Percentiles rank a stretch among this genome's conserved stretches.
These are phyloP conservation scores for Diaporthe sp. DNA, from an alignment of 2,329 filamentous ascomycete species.

Conservation along the genomic window DNA sequence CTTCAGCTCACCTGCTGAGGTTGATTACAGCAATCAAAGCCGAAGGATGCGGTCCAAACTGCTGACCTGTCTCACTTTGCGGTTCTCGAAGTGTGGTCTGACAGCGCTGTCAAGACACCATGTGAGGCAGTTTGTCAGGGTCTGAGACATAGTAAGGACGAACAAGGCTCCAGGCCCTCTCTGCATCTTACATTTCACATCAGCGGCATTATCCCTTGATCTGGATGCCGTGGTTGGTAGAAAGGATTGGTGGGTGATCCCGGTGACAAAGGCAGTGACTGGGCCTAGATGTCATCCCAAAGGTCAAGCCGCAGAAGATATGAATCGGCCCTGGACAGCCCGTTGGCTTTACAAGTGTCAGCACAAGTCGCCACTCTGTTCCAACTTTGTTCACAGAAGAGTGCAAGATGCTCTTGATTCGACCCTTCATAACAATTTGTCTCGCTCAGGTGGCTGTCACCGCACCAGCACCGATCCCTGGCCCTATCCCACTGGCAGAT, in stretches of 20 bases:
- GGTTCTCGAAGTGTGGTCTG: constrained; percentile 8
- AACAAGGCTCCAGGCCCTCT: neutral
- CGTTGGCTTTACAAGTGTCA: neutral
- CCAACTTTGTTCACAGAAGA: neutral
- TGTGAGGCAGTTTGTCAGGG: constrained; percentile 19
- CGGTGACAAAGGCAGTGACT: constrained; percentile 1
- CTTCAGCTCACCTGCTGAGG: neutral
- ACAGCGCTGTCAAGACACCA: neutral
- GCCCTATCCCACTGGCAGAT: neutral
- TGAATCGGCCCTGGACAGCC: neutral
- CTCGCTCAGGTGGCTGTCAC: neutral
- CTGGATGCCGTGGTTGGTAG: neutral
- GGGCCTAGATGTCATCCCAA: neutral
- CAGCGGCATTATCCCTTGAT: neutral
- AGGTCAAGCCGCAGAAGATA: neutral
- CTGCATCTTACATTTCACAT: neutral
- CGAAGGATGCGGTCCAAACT: neutral
- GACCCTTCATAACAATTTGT: neutral
- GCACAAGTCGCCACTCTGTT: neutral
- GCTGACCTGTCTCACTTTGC: constrained; percentile 20
- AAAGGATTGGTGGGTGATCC: neutral
- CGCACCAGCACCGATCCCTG: constrained; percentile 1
- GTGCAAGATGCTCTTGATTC: constrained; percentile 3
- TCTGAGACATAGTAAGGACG: constrained; percentile 4
- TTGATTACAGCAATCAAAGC: neutral